Conservation (phyloP, 192 early-diverging fungal genomes). For the Radiomyces spectabilis region DNA sequence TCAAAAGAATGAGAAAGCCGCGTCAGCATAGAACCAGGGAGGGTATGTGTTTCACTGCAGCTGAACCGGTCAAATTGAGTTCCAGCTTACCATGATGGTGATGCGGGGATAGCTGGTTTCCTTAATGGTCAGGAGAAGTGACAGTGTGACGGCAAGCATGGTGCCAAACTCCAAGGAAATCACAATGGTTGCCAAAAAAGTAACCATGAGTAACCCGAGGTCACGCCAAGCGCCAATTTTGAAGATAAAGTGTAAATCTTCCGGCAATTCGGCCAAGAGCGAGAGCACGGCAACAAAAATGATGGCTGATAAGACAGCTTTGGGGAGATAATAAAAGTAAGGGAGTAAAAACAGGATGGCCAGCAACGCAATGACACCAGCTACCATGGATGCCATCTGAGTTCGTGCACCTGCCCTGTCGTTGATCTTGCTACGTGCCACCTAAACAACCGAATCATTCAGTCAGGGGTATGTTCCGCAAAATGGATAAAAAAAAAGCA, state of each 20-base stretch:
- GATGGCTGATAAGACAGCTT: conserved; percentile 51
- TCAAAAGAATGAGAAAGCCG: background rate
- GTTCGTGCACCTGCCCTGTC: conserved; percentile 87
- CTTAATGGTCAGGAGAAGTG: conserved; percentile 87
- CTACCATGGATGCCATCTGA: conserved; percentile 82
- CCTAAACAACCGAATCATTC: no score
- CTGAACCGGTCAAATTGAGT: background rate
- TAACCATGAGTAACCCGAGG: conserved; percentile 73
- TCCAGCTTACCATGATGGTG: conserved; percentile 59
- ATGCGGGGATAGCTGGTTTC: conserved; percentile 82
- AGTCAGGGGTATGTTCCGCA: no score
- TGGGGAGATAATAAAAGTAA: conserved; percentile 32
- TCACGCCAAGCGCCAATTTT: conserved; percentile 78
- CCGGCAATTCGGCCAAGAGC: conserved; percentile 65
- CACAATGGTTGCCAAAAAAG: conserved; percentile 85
- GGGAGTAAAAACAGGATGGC: conserved; percentile 81
- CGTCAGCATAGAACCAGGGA: no score
- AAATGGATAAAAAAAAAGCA: no score
- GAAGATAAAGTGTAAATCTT: conserved; percentile 76
- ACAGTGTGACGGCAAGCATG: conserved; percentile 79
- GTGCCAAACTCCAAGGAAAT: conserved; percentile 92
- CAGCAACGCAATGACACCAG: conserved; percentile 66
- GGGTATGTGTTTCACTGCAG: background rate
- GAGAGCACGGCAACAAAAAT: conserved; percentile 78
- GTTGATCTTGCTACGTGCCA: conserved; percentile 90